phyloP scores from a whole-genome alignment of 164 flowering plant genomes.

The Chimonanthus praecox region DNA sequence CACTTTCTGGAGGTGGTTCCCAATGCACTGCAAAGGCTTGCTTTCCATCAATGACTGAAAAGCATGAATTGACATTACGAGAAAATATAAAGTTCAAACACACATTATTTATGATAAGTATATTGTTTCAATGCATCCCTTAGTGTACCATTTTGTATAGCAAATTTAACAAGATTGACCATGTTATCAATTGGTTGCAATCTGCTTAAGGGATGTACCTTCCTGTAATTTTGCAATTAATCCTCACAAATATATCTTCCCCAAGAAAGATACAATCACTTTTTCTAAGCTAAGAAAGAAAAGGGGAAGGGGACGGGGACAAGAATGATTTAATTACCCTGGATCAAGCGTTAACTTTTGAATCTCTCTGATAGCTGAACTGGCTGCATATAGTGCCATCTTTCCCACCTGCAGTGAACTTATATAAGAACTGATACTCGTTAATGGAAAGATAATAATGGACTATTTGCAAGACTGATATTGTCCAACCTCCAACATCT shows the following conservation, averaged over 20 bases:
- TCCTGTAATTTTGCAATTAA: too few species aligned
- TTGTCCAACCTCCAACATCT: conserved; percentile 65
- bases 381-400: conserved; percentile 88
- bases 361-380: conserved; percentile 90
- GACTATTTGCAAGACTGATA: too few species aligned
- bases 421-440: neutral
- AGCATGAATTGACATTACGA: conserved; percentile 10
- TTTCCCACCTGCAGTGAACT: conserved; percentile 69
- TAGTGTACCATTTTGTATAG: too few species aligned
- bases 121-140: too few species aligned
- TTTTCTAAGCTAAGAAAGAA: neutral
- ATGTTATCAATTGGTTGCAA: too few species aligned
- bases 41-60: conserved; percentile 61
- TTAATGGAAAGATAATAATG: neutral
- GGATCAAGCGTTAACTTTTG: conserved; percentile 90
- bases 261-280: too few species aligned
- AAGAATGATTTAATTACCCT: conserved; percentile 41
- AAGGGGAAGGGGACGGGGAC: neutral
- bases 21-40: conserved; percentile 81
- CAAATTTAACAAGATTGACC: too few species aligned
- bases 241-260: too few species aligned
- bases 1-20: conserved; percentile 86
- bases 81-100: neutral
- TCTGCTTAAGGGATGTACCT: too few species aligned
- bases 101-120: too few species aligned